Percentiles rank a stretch among this genome's conserved stretches.
These are phyloP conservation scores for Kwoniella europaea DNA, from an alignment of 768 basidiomycete species.

Conservation along the genomic window DNA sequence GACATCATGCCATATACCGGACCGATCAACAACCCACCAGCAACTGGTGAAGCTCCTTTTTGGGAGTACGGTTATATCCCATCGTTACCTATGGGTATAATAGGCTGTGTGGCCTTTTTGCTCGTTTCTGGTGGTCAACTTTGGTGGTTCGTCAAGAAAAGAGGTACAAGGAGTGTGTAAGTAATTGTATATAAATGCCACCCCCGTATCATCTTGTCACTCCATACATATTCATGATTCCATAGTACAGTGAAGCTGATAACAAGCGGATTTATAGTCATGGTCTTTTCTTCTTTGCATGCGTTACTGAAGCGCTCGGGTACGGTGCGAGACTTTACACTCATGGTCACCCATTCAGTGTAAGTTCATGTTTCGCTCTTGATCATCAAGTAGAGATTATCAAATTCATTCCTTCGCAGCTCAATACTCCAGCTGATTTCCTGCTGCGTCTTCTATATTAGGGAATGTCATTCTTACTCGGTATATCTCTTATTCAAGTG, in stretches of 20 bases:
- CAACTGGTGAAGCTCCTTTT: conserved; percentile 11
- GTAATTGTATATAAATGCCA: background rate
- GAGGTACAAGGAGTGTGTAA: conserved; percentile 40
- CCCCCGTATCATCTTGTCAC: background rate
- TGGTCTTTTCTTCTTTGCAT: conserved; percentile 31
- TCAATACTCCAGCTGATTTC: background rate
- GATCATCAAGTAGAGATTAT: background rate
- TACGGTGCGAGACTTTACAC: conserved; percentile 41
- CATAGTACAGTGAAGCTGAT: background rate
- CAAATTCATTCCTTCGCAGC: no score
- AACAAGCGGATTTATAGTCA: conserved; percentile 14
- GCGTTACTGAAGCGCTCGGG: conserved; percentile 36
- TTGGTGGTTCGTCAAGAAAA: conserved; percentile 37
- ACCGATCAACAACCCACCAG: conserved; percentile 9
- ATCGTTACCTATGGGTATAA: conserved; percentile 38
- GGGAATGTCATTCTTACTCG: conserved; percentile 37
- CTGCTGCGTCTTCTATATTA: background rate
- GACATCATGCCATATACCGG: conserved; percentile 16
- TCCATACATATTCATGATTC: background rate
- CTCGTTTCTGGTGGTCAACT: conserved; percentile 26
- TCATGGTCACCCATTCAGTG: conserved; percentile 25
- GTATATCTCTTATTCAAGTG: conserved; percentile 34
- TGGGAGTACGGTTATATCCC: conserved; percentile 42
- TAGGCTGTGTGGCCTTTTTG: conserved; percentile 35
- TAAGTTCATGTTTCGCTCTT: conserved; percentile 19